A percentile compares a stretch with the other conserved stretches of the same genome.
Conservation (phyloP, 805 yeast genomes). For the Metschnikowia noctiluminum region DNA sequence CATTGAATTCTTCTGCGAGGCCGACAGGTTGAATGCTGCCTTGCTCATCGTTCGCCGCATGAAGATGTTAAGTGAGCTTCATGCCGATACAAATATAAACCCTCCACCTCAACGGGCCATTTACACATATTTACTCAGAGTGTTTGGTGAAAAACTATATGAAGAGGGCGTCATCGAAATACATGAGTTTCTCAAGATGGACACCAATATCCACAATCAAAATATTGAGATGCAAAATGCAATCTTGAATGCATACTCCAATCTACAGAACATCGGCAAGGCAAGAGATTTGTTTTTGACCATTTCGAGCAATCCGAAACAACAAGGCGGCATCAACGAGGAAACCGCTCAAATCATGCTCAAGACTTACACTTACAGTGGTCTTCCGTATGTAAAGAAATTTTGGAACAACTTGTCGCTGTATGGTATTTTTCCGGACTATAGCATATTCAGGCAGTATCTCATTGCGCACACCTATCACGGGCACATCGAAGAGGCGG, state of each 20-base stretch:
- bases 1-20: conserved; percentile 52
- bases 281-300: conserved; percentile 60
- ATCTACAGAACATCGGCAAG: conserved; percentile 51
- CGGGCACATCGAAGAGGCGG: conserved; percentile 56
- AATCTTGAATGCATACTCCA: conserved; percentile 60
- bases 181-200: conserved; percentile 63
- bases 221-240: conserved; percentile 59
- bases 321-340: conserved; percentile 49
- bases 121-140: conserved; percentile 56
- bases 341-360: conserved; percentile 67
- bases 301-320: conserved; percentile 50
- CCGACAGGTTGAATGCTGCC: conserved; percentile 59
- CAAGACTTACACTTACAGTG: conserved; percentile 53
- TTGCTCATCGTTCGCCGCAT: conserved; percentile 58
- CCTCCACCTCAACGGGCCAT: conserved; percentile 37
- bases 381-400: conserved; percentile 53
- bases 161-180: conserved; percentile 64
- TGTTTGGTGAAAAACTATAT: conserved; percentile 57
- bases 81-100: conserved; percentile 29
- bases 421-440: conserved; percentile 51
- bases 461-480: conserved; percentile 69
- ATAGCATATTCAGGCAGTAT: conserved; percentile 54
- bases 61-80: conserved; percentile 52
- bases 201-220: conserved; percentile 45
- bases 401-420: conserved; percentile 60